phyloP scores from a whole-genome alignment of 73 alveolate genomes.

The Effrenium voratum region DNA sequence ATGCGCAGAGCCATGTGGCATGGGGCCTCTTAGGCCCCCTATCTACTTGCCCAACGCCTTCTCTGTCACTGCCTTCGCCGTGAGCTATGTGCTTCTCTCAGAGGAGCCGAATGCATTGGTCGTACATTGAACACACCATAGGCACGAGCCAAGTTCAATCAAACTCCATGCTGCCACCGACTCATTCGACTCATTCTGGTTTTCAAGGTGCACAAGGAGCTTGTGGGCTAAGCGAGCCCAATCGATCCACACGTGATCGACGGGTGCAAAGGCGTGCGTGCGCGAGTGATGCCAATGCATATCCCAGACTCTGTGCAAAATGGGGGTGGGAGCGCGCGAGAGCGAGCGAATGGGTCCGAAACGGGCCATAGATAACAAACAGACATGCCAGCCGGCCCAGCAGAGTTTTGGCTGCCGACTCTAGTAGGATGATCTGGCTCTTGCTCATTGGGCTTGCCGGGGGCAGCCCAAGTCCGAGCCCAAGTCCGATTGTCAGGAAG shows the following conservation, averaged over 20 bases:
- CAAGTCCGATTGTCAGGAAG: not conserved
- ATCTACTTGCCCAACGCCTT: constrained; percentile 67
- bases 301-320: no score
- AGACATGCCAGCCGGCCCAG: not conserved
- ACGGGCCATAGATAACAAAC: no score
- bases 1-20: no score
- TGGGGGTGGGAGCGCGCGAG: no score
- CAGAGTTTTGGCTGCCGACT: not conserved
- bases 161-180: no score
- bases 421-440: not conserved
- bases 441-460: not conserved
- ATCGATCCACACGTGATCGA: no score
- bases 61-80: constrained; percentile 79
- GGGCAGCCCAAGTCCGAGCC: not conserved
- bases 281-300: no score
- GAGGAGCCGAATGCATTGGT: not conserved
- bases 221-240: constrained; percentile 16
- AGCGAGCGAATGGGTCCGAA: no score
- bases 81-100: constrained; percentile 12
- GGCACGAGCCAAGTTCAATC: no score
- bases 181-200: not conserved
- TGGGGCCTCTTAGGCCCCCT: constrained; percentile 38
- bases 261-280: no score
- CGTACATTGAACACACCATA: no score
- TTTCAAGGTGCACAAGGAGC: constrained; percentile 51